phyloP scores from a whole-genome alignment of 2,329 filamentous ascomycete genomes.

The Colletotrichum sp. region DNA sequence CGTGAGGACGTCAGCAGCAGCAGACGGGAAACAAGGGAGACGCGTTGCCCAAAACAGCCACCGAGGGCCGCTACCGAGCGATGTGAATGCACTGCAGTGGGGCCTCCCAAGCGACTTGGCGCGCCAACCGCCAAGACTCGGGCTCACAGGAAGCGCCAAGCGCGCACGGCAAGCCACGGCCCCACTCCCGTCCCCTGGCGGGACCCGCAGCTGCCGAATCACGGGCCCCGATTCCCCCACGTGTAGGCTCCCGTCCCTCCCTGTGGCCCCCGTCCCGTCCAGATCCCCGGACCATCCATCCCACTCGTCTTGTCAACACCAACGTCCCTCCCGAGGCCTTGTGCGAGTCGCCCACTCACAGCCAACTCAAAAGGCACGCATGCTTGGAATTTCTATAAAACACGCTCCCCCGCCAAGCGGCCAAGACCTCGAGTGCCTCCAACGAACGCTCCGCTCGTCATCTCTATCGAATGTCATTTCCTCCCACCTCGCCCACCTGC shows the following conservation, averaged over 20 bases:
- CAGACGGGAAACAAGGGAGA: background rate
- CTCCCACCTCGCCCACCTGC: background rate
- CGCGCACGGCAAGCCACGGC: background rate
- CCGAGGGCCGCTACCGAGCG: background rate
- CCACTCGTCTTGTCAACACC: background rate
- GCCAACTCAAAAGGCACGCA: background rate
- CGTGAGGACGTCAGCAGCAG: background rate
- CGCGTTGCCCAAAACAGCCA: background rate
- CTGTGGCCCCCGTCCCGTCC: conserved; percentile 3
- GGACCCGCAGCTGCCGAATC: conserved; percentile 10
- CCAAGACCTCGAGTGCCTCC: background rate
- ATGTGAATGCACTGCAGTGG: background rate
- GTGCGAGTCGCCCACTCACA: background rate
- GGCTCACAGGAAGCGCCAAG: conserved; percentile 3
- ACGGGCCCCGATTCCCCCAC: conserved; percentile 6
- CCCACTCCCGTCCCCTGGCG: background rate
- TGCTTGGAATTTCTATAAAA: conserved; percentile 7
- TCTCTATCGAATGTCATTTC: conserved; percentile 6
- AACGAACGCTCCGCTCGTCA: background rate
- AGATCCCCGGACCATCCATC: background rate
- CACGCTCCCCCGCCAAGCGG: conserved; percentile 10
- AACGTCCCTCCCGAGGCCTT: background rate
- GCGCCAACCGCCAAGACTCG: conserved; percentile 8
- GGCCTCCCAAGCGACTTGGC: conserved; percentile 5
- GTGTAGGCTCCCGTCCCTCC: conserved; percentile 2